Evolutionary conservation across 495 filamentous ascomycete species (phyloP), one percentile per base, ranked within the genome.

Genomic region (Penicillium turbatum): DNA sequence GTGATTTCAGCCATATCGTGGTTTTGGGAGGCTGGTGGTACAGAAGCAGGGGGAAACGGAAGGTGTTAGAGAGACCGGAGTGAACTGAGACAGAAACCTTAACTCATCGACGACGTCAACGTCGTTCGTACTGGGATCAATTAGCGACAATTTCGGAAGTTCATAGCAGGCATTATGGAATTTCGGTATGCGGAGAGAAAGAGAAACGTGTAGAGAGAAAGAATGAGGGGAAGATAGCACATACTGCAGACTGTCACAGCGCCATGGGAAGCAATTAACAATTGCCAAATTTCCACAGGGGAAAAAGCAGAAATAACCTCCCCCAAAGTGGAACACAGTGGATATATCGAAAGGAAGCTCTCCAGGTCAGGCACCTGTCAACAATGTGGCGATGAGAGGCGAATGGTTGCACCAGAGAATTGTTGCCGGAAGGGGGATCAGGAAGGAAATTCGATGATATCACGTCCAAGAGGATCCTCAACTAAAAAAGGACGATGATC

Each of bases 1-100:
- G 62, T 51, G 53, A 55, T 55, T 40, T 74, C 72, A 48, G 72
- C 69, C 74, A 77, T 77, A 58, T 64, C 62, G 64, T 43, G 43
- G 7, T 17, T n/a, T 39, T 17, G 36, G 8, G 7, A 12, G 11
- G 32, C n/a, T 34, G 29, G 31, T 34, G 29, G 19, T 19, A 54
- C 30, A 42, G 38, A 48, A 49, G 45, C 41, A 44, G 30, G 54
- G 47, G 47, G 19, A 38, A 47, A 31, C 34, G 19, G 30, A 54
- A 50, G 48, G 51, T 46, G 46, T 26, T 34, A 13, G 34, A 24
- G 40, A 41, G 26, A 48, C n/a, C 51, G 38, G 16, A 51, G 45
- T 47, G 48, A 16, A 44, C 60, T 45, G 36, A 57, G 48, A 53
- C 58, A 60, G 16, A 38, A 40, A 55, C 58, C 39, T 51, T 54